phyloP scores from a whole-genome alignment of 106 monocot genomes.

The Platanthera guangdongensis region DNA sequence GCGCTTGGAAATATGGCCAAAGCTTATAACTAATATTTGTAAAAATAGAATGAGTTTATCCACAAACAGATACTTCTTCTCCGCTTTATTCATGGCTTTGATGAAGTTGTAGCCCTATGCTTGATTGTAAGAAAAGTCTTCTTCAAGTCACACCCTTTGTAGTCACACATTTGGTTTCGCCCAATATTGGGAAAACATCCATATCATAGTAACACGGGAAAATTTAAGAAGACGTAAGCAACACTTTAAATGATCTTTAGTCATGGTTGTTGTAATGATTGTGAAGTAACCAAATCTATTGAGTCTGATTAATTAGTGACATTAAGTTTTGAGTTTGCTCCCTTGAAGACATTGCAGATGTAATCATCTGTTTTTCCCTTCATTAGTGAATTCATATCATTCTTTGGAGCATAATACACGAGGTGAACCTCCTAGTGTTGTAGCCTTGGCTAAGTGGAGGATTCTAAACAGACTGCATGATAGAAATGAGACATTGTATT shows the following conservation, averaged over 20 bases:
- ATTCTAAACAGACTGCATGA: constrained; percentile 97
- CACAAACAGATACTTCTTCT: no score
- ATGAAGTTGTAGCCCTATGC: not conserved
- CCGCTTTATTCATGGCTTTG: no score
- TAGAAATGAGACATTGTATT: constrained; percentile 98
- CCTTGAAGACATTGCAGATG: not conserved
- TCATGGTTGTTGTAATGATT: not conserved
- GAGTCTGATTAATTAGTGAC: not conserved
- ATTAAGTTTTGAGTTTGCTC: not conserved
- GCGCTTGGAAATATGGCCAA: no score
- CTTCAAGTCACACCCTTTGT: not conserved
- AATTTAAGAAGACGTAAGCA: not conserved
- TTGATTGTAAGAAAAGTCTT: not conserved
- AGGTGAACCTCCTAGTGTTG: constrained; percentile 38
- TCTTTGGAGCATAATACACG: constrained; percentile 87
- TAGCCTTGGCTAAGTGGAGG: constrained; percentile 93
- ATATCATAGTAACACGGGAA: not conserved
- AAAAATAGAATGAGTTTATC: no score
- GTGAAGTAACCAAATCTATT: not conserved
- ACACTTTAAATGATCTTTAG: not conserved
- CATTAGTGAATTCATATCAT: constrained; percentile 76
- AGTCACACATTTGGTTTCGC: not conserved
- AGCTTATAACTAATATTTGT: no score
- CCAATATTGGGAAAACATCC: not conserved
- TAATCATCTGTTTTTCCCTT: constrained; percentile 5